phyloP scores from a whole-genome alignment of 2,329 filamentous ascomycete species.

The Conoideocrella luteorostrata region DNA sequence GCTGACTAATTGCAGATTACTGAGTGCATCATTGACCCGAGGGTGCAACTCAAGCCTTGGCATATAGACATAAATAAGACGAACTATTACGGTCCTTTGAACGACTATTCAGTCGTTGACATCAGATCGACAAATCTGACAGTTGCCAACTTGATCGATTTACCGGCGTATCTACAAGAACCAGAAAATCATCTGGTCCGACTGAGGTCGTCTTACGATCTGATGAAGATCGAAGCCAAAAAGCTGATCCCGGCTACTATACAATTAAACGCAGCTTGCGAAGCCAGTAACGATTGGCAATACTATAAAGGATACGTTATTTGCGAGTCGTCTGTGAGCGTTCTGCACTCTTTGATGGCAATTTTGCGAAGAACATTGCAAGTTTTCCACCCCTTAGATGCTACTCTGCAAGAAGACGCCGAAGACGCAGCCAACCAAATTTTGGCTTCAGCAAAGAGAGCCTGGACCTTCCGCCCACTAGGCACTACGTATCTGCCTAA shows the following conservation, averaged over 20 bases:
- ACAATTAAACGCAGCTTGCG: slow-evolving; percentile 4
- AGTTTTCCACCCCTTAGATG: slow-evolving; percentile 4
- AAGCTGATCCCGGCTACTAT: slow-evolving; percentile 3
- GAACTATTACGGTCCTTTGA: slow-evolving; percentile 7
- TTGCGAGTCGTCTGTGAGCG: slow-evolving; percentile 8
- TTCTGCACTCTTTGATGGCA: slow-evolving; percentile 8
- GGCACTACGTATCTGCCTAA: slow-evolving; percentile 8
- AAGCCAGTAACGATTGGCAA: neutral
- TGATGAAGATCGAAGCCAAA: slow-evolving; percentile 6
- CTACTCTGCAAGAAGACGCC: neutral
- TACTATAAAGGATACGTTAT: slow-evolving; percentile 9
- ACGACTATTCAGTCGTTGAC: slow-evolving; percentile 10
- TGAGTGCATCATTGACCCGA: slow-evolving; percentile 7
- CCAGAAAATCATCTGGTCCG: slow-evolving; percentile 7
- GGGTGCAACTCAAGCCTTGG: slow-evolving; percentile 4
- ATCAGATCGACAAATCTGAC: slow-evolving; percentile 8
- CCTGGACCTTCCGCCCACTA: slow-evolving; percentile 8
- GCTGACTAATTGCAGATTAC: slow-evolving; percentile 6
- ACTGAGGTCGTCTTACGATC: slow-evolving; percentile 4
- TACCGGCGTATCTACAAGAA: slow-evolving; percentile 5
- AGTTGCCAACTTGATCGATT: slow-evolving; percentile 6
- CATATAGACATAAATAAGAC: slow-evolving; percentile 4
- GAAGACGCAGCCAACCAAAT: neutral
- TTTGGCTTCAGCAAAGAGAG: slow-evolving; percentile 5
- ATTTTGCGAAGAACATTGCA: slow-evolving; percentile 6